A percentile compares a stretch with the other conserved stretches of the same genome.
phyloP scores from a whole-genome alignment of 108 stramenopile genomes.

The Conticribra weissflogii region DNA sequence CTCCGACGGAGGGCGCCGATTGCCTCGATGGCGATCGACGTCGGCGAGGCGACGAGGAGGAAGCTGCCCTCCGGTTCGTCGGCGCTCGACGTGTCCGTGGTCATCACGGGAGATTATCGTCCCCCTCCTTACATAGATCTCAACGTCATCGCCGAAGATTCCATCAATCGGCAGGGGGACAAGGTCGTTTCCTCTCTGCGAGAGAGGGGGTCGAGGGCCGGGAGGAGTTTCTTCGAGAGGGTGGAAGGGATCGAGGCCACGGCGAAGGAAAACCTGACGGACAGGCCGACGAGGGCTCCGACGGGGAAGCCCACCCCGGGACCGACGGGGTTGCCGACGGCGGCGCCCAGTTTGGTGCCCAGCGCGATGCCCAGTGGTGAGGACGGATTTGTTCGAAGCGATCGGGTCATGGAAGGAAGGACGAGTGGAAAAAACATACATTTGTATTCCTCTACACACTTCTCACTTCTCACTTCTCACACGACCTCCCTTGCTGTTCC shows the following conservation, averaged over 20 bases:
- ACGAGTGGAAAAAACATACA: no score
- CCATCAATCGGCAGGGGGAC: constrained; percentile 20
- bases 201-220: constrained; percentile 17
- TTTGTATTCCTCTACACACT: no score
- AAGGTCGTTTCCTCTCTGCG: constrained; percentile 16
- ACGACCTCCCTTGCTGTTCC: not conserved
- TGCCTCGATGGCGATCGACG: not conserved
- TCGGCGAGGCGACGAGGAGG: constrained; percentile 11
- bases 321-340: constrained; percentile 23
- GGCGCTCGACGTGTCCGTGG: constrained; percentile 28
- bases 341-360: constrained; percentile 13
- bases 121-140: constrained; percentile 29
- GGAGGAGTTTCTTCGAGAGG: constrained; percentile 15
- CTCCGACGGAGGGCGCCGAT: not conserved
- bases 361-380: constrained; percentile 14
- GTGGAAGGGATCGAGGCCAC: constrained; percentile 26
- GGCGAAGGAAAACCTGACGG: constrained; percentile 1
- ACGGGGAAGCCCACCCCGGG: constrained; percentile 19
- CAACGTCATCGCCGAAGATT: constrained; percentile 34
- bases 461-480: no score
- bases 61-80: constrained; percentile 25
- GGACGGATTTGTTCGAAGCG: not conserved
- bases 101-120: constrained; percentile 37
- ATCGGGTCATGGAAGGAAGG: not conserved
- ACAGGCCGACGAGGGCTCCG: constrained; percentile 26